These are phyloP conservation scores for Tricholoma matsutake DNA, from an alignment of 768 basidiomycete species.

Conservation along the genomic window DNA sequence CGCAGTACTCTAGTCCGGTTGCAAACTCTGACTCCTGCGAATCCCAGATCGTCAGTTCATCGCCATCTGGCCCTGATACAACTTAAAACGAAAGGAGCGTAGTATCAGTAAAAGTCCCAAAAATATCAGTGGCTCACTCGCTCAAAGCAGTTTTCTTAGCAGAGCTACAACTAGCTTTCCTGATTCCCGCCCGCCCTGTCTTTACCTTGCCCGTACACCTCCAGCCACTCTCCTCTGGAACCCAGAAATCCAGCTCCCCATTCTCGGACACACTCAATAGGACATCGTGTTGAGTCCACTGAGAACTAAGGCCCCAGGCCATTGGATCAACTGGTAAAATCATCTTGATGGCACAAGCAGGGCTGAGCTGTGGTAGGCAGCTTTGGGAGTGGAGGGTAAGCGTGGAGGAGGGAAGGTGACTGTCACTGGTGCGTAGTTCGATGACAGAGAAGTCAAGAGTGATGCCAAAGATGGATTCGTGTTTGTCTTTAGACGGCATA, in stretches of 20 bases:
- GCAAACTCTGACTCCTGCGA: slow-evolving; percentile 93
- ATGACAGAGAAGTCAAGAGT: slow-evolving; percentile 59
- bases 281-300: slow-evolving; percentile 61
- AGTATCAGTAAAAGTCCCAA: slow-evolving; percentile 2
- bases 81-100: slow-evolving; percentile 41
- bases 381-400: slow-evolving; percentile 48
- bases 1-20: slow-evolving; percentile 78
- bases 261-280: slow-evolving; percentile 72
- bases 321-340: slow-evolving; percentile 85
- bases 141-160: slow-evolving; percentile 90
- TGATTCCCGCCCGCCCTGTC: slow-evolving; percentile 64
- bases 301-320: slow-evolving; percentile 62
- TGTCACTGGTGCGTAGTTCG: slow-evolving; percentile 45
- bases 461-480: slow-evolving; percentile 64
- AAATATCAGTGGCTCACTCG: slow-evolving; percentile 31
- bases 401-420: slow-evolving; percentile 28
- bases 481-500: slow-evolving; percentile 48
- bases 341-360: slow-evolving; percentile 41
- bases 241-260: slow-evolving; percentile 89
- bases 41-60: slow-evolving; percentile 95
- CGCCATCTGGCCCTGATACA: slow-evolving; percentile 52
- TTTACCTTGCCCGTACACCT: slow-evolving; percentile 69
- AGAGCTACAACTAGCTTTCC: slow-evolving; percentile 81
- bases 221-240: slow-evolving; percentile 58
- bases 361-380: slow-evolving; percentile 48